Evolutionary conservation across 495 filamentous ascomycete genomes (phyloP).

Genomic region (Aspergillus ostianus): DNA sequence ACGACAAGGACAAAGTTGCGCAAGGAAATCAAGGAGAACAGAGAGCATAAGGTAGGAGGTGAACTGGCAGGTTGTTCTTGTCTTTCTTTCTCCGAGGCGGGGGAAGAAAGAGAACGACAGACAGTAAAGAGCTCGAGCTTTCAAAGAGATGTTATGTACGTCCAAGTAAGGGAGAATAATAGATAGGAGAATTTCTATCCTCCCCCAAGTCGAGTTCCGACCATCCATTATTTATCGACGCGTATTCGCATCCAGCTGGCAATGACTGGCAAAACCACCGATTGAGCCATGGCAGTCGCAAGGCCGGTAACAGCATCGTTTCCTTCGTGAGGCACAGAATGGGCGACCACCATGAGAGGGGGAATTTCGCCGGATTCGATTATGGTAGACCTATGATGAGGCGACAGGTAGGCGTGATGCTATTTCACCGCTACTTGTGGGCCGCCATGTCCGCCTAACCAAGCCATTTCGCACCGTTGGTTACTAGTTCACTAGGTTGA

Average conservation of each 20-base stretch:
- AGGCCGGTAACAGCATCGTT: neutral
- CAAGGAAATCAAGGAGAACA: constrained; percentile 5
- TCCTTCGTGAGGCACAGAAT: neutral
- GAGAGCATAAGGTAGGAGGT: constrained; percentile 5
- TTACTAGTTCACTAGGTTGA: neutral
- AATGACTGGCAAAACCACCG: neutral
- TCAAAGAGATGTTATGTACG: neutral
- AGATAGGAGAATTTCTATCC: neutral
- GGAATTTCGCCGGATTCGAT: neutral
- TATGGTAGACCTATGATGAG: constrained; percentile 13
- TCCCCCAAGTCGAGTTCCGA: neutral
- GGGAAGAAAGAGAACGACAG: neutral
- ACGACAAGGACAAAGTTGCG: constrained; percentile 2
- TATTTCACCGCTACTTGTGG: constrained; percentile 10
- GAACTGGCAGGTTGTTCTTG: neutral
- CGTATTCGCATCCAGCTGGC: neutral
- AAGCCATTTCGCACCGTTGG: neutral
- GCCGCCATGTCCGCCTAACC: neutral
- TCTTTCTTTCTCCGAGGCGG: neutral
- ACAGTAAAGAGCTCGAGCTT: neutral
- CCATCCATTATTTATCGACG: neutral
- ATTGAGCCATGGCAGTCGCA: neutral
- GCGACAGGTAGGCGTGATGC: constrained; percentile 10
- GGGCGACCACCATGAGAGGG: neutral
- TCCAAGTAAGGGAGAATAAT: neutral